phyloP scores from a whole-genome alignment of 306 rosid genomes.

The Senna tora region DNA sequence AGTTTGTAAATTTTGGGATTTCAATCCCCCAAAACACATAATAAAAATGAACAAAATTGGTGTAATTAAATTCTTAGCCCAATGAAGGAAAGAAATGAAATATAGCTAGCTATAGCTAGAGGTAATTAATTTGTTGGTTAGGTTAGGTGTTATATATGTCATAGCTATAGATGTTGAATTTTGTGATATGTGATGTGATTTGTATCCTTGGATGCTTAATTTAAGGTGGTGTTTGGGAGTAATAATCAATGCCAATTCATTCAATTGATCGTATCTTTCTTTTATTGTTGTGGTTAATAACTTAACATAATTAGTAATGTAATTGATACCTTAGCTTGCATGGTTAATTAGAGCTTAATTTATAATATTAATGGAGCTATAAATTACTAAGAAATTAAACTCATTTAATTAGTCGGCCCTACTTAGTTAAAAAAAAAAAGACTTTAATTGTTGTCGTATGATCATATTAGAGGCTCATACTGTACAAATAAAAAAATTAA shows the following conservation, averaged over 20 bases:
- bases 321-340: background rate
- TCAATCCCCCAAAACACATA: too few species aligned
- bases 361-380: background rate
- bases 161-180: background rate
- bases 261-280: background rate
- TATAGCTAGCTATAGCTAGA: background rate
- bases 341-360: background rate
- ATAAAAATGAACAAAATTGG: too few species aligned
- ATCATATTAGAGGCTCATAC: too few species aligned
- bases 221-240: background rate
- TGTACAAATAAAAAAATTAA: too few species aligned
- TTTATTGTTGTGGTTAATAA: background rate
- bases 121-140: background rate
- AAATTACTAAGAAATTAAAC: too few species aligned
- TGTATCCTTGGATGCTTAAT: background rate
- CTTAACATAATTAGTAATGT: background rate
- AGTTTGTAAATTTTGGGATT: too few species aligned
- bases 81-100: background rate
- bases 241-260: background rate
- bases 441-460: too few species aligned
- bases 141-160: background rate
- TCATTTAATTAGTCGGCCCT: too few species aligned
- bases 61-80: too few species aligned
- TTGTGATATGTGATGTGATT: constrained; percentile 6
- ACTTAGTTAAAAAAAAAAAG: too few species aligned